phyloP scores from a whole-genome alignment of 805 yeast species.

The Candida sphagnicola region DNA sequence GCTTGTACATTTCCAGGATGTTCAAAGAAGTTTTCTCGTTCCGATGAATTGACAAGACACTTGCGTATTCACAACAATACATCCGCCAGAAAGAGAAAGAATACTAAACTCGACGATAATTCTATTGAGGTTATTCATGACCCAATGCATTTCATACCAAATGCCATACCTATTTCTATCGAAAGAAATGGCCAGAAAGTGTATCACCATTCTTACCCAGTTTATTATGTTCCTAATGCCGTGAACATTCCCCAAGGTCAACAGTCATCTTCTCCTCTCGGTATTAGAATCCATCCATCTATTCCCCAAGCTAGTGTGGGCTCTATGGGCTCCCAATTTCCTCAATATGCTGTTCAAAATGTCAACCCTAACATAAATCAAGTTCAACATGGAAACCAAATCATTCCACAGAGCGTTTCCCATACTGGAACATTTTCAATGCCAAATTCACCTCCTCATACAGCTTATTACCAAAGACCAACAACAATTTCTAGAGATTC shows the following conservation, averaged over 20 bases:
- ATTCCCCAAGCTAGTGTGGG: not conserved
- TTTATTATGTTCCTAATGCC: conserved; percentile 29
- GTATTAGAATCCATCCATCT: not conserved
- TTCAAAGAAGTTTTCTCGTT: conserved; percentile 60
- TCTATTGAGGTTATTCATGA: conserved; percentile 1
- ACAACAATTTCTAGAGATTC: not conserved
- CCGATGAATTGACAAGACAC: conserved; percentile 74
- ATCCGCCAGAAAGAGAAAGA: conserved; percentile 39
- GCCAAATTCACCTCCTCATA: not conserved
- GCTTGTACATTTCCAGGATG: conserved; percentile 72
- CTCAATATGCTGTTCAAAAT: too few relatives aligned
- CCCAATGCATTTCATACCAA: conserved; percentile 1
- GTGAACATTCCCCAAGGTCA: conserved; percentile 8
- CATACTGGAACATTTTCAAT: conserved; percentile 1
- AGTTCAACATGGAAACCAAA: too few relatives aligned
- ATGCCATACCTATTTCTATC: conserved; percentile 25
- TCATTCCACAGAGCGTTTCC: too few relatives aligned
- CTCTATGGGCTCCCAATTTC: not conserved
- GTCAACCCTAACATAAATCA: too few relatives aligned
- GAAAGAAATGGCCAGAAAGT: conserved; percentile 29
- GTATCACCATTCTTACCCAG: conserved; percentile 33
- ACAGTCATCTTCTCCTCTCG: not conserved
- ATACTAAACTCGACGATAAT: conserved; percentile 10
- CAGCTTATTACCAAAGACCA: not conserved
- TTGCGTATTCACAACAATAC: conserved; percentile 66